Percentiles rank a stretch among this genome's conserved stretches.
These are phyloP conservation scores for Camelina sativa DNA, from an alignment of 345 rosid genomes.

Conservation along the genomic window DNA sequence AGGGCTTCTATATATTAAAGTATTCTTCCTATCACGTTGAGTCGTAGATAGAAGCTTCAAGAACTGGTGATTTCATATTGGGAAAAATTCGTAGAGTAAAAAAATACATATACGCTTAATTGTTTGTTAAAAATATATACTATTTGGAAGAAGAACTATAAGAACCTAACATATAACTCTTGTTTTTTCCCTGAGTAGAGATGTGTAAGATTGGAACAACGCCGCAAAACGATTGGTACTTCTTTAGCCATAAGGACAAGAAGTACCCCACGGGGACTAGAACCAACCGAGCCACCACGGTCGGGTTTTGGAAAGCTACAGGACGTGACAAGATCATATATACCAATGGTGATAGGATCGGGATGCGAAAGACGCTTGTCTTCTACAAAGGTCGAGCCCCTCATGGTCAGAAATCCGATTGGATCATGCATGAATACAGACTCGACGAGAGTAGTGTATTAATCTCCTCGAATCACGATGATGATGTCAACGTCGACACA, in stretches of 20 bases:
- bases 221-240: constrained; percentile 83
- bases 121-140: too few species aligned
- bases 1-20: background rate
- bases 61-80: background rate
- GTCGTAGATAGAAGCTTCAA: background rate
- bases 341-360: constrained; percentile 58
- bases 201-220: constrained; percentile 77
- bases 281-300: constrained; percentile 79
- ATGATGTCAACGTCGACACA: constrained; percentile 9
- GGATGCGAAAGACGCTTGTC: constrained; percentile 79
- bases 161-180: background rate
- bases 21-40: background rate
- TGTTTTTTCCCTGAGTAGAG: constrained; percentile 45
- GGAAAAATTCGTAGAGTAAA: background rate
- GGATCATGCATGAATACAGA: constrained; percentile 88
- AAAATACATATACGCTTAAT: background rate
- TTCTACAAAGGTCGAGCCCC: constrained; percentile 87
- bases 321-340: constrained; percentile 76
- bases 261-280: constrained; percentile 85
- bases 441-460: constrained; percentile 54
- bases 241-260: constrained; percentile 82
- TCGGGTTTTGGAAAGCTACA: constrained; percentile 85
- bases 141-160: constrained; percentile 2
- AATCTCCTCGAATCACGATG: constrained; percentile 3
- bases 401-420: constrained; percentile 75